These are phyloP conservation scores for Ogataea methanolica DNA, from an alignment of 805 yeast genomes.

Conservation along the genomic window DNA sequence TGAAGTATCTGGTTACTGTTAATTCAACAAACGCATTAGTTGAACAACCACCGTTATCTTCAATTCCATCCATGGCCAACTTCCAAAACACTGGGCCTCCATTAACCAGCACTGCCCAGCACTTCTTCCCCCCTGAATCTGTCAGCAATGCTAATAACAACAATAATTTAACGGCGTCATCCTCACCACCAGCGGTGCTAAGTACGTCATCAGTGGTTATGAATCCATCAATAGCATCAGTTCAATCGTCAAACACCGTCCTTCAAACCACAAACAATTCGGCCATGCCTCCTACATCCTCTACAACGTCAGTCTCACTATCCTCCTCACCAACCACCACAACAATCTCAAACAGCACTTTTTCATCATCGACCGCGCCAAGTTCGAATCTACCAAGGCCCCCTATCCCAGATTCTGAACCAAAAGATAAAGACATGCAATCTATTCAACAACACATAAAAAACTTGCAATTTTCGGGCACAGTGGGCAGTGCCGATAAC, in stretches of 20 bases:
- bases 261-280: neutral
- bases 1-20: conserved; percentile 25
- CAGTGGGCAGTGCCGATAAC: conserved; percentile 3
- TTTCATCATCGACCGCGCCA: too few species aligned
- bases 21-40: conserved; percentile 14
- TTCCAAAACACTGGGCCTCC: conserved; percentile 18
- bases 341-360: too few species aligned
- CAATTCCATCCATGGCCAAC: conserved; percentile 33
- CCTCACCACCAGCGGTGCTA: conserved; percentile 1
- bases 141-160: neutral
- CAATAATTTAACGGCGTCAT: neutral
- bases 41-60: conserved; percentile 32
- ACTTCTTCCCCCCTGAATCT: conserved; percentile 6
- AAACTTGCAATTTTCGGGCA: conserved; percentile 11
- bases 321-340: too few species aligned
- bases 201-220: conserved; percentile 1
- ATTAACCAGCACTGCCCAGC: conserved; percentile 11
- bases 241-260: neutral
- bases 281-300: neutral
- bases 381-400: too few species aligned
- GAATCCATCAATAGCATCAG: neutral
- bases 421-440: too few species aligned
- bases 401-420: too few species aligned
- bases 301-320: conserved; percentile 5
- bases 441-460: conserved; percentile 20